Percentiles rank a stretch among this genome's conserved stretches.
Conservation (phyloP, 768 basidiomycete genomes). For the Lyophyllum shimeji region DNA sequence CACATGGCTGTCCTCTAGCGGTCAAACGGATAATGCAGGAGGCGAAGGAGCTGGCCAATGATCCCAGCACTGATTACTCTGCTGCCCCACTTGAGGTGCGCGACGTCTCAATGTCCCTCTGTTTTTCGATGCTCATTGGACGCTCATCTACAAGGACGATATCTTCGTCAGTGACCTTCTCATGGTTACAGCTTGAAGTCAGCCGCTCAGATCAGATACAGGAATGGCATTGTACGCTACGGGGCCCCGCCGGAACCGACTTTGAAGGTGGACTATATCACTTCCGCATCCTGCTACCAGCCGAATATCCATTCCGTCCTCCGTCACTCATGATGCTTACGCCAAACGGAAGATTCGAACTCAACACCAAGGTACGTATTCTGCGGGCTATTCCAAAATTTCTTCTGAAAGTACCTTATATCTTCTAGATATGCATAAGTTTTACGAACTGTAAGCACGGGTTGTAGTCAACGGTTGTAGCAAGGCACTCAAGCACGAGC, state of each 20-base stretch:
- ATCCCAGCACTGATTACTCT: slow-evolving; percentile 83
- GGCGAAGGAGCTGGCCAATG: slow-evolving; percentile 82
- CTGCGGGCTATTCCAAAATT: not conserved
- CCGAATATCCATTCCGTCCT: slow-evolving; percentile 95
- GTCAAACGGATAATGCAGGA: slow-evolving; percentile 98
- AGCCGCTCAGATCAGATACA: slow-evolving; percentile 24
- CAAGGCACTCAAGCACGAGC: not conserved
- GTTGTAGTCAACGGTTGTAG: not conserved
- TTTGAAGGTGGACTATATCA: slow-evolving; percentile 97
- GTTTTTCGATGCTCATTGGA: slow-evolving; percentile 6
- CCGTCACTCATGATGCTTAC: slow-evolving; percentile 96
- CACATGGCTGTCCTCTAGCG: slow-evolving; percentile 41
- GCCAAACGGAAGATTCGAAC: slow-evolving; percentile 95
- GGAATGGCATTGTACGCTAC: slow-evolving; percentile 98
- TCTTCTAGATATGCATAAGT: slow-evolving; percentile 80
- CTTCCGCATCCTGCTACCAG: slow-evolving; percentile 85
- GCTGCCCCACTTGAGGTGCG: slow-evolving; percentile 79
- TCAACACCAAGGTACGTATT: slow-evolving; percentile 82
- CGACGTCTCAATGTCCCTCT: slow-evolving; percentile 5
- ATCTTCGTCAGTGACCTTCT: slow-evolving; percentile 67
- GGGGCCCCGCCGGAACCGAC: slow-evolving; percentile 85
- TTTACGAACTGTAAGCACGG: slow-evolving; percentile 78
- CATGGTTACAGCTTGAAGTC: slow-evolving; percentile 5
- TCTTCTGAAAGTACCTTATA: not conserved
- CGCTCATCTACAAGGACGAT: slow-evolving; percentile 57